Conservation (phyloP, 352 stramenopile genomes). For the Pythium sp. region DNA sequence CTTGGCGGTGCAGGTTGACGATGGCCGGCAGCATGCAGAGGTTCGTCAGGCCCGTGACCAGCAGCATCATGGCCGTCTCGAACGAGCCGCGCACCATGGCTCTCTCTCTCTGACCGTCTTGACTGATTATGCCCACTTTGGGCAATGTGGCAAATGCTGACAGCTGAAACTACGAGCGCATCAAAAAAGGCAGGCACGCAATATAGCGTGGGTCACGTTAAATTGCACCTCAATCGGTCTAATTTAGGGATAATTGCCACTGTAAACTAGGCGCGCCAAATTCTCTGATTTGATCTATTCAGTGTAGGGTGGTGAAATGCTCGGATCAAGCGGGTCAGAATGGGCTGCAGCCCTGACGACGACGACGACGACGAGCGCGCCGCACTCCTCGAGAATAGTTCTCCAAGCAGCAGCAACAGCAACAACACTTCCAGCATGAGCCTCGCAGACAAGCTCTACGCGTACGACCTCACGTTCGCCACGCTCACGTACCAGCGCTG, state of each 20-base stretch:
- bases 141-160: background rate
- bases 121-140: background rate
- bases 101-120: background rate
- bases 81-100: conserved; percentile 52
- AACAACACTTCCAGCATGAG: conserved; percentile 33
- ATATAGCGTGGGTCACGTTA: background rate
- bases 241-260: background rate
- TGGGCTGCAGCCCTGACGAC: background rate
- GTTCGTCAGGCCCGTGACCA: conserved; percentile 73
- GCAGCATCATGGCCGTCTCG: conserved; percentile 67
- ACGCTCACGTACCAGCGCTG: conserved; percentile 71
- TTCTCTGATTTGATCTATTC: background rate
- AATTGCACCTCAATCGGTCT: background rate
- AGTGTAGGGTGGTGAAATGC: background rate
- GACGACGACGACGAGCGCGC: conserved; percentile 9
- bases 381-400: conserved; percentile 6
- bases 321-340: background rate
- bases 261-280: background rate
- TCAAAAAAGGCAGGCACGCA: background rate
- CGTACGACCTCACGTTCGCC: conserved; percentile 72
- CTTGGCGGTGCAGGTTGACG: conserved; percentile 44
- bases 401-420: conserved; percentile 2
- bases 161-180: too few species aligned
- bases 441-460: conserved; percentile 55
- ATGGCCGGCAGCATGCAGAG: conserved; percentile 78